These are phyloP conservation scores for Peribolospora baueri DNA, from an alignment of 768 basidiomycete genomes.

Conservation along the genomic window DNA sequence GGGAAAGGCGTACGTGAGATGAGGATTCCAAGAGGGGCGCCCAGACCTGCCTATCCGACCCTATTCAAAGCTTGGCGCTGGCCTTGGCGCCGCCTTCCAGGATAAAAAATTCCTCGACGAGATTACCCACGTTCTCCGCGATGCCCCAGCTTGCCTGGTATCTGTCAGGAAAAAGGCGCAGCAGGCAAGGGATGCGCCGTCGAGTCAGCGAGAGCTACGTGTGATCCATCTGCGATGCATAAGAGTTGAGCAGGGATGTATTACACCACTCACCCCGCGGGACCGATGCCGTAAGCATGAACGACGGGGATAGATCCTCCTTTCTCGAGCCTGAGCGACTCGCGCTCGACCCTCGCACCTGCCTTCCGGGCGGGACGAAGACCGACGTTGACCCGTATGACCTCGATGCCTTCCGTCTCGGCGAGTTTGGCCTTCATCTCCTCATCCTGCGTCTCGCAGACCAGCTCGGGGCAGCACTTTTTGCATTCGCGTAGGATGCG, in stretches of 20 bases:
- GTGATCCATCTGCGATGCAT: background rate
- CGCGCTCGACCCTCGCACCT: constrained; percentile 34
- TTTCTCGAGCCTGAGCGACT: constrained; percentile 18
- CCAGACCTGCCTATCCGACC: no score
- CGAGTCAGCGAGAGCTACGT: background rate
- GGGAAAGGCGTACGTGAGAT: no score
- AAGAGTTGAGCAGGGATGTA: background rate
- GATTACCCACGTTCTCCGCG: constrained; percentile 4
- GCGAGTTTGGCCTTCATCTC: no score
- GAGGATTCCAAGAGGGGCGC: no score
- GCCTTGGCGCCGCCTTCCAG: no score
- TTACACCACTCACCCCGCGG: no score
- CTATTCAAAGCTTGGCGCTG: no score
- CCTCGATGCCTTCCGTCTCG: constrained; percentile 19
- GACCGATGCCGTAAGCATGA: background rate
- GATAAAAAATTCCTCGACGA: background rate
- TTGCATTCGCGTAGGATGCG: no score
- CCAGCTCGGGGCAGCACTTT: no score
- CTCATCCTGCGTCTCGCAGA: no score
- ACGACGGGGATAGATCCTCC: background rate
- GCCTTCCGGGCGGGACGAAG: constrained; percentile 33
- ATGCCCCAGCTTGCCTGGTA: constrained; percentile 9
- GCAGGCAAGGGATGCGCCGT: background rate
- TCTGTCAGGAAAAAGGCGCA: constrained; percentile 4
- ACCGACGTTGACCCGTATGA: constrained; percentile 34